Conservation (phyloP, 1,284 basidiomycete species). For the Trametes versicolor region DNA sequence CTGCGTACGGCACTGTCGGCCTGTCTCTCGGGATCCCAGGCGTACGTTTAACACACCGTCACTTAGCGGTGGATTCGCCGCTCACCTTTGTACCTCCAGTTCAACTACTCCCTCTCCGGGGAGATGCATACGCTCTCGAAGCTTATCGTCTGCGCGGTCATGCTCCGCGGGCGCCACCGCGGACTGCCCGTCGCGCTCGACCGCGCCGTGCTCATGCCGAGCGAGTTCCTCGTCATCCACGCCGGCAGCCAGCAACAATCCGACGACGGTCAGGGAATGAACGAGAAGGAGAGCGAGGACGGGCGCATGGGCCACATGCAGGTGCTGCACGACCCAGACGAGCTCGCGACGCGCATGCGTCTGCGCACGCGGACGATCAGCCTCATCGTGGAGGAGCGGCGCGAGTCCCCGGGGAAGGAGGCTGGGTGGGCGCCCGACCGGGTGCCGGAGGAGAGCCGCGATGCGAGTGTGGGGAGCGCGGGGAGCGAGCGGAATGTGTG, state of each 20-base stretch:
- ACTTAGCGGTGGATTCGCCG: background rate
- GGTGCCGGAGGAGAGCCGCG: conserved; percentile 19
- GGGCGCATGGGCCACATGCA: conserved; percentile 4
- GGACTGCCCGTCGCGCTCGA: conserved; percentile 80
- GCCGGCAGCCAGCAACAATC: background rate
- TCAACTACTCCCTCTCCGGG: conserved; percentile 73
- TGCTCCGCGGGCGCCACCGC: conserved; percentile 82
- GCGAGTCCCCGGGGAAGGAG: conserved; percentile 15
- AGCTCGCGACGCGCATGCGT: conserved; percentile 27
- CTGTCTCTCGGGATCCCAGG: conserved; percentile 74
- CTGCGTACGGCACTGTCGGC: conserved; percentile 77
- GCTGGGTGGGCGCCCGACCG: conserved; percentile 7
- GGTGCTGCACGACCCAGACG: conserved; percentile 20
- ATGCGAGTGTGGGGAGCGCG: conserved; percentile 11
- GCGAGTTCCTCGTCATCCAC: conserved; percentile 31
- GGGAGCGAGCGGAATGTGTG: conserved; percentile 13
- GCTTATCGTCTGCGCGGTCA: conserved; percentile 77
- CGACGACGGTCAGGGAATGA: too few species aligned
- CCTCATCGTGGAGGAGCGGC: conserved; percentile 27
- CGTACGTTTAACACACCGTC: conserved; percentile 42
- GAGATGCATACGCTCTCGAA: conserved; percentile 76
- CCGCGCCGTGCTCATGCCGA: conserved; percentile 65
- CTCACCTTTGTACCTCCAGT: conserved; percentile 42
- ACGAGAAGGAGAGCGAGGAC: background rate
- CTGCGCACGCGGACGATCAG: conserved; percentile 30